Conservation (phyloP, 192 early-diverging fungal species). For the Backusella sp. region DNA sequence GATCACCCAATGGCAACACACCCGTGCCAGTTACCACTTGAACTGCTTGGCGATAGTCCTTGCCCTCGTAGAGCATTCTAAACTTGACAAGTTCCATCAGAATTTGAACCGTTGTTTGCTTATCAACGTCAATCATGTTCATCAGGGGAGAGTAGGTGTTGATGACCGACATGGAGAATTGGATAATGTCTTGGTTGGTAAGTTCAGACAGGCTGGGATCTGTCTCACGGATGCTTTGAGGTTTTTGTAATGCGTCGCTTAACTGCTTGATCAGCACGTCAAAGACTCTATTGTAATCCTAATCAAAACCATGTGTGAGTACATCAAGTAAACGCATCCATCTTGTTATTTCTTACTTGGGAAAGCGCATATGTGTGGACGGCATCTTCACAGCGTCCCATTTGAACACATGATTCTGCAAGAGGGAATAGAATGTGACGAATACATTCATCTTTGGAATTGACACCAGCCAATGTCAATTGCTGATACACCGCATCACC, state of each 20-base stretch:
- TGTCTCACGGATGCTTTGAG: not conserved
- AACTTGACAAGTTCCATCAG: conserved; percentile 47
- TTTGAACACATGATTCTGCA: conserved; percentile 68
- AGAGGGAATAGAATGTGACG: conserved; percentile 62
- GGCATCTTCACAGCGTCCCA: conserved; percentile 70
- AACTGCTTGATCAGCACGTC: conserved; percentile 31
- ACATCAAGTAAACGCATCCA: not conserved
- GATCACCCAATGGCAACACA: conserved; percentile 66
- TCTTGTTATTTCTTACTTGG: conserved; percentile 39
- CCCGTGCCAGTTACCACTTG: conserved; percentile 55
- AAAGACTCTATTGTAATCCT: conserved; percentile 35
- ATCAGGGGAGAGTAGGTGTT: not conserved
- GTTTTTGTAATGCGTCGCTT: conserved; percentile 17
- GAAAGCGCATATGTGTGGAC: conserved; percentile 77
- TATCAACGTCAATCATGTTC: not conserved
- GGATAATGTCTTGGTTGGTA: not conserved
- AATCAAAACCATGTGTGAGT: not conserved
- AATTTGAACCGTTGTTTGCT: not conserved
- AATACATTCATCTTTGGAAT: conserved; percentile 58
- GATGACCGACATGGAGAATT: not conserved
- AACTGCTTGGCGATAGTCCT: conserved; percentile 60
- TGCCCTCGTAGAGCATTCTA: conserved; percentile 48
- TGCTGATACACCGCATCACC: conserved; percentile 70
- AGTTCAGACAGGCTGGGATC: not conserved
- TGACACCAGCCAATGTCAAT: conserved; percentile 59